phyloP scores from a whole-genome alignment of 345 rosid species.

The Hibiscus syriacus region DNA sequence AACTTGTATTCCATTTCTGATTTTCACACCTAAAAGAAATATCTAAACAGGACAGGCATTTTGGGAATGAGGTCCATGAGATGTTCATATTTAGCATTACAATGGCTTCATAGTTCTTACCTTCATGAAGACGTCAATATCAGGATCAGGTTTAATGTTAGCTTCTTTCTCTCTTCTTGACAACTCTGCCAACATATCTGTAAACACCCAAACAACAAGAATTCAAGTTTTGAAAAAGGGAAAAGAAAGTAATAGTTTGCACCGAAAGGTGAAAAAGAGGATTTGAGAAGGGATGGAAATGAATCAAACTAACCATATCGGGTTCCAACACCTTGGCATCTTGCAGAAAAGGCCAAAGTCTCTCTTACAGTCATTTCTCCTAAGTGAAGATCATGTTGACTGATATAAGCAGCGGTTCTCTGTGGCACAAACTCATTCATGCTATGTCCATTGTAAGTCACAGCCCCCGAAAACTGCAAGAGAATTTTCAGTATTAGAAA shows the following conservation, averaged over 20 bases:
- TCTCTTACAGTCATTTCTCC: conserved; percentile 84
- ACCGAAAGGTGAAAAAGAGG: not conserved
- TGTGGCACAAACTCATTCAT: conserved; percentile 42
- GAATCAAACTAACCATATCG: conserved; percentile 33
- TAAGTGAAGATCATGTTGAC: conserved; percentile 74
- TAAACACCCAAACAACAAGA: not conserved
- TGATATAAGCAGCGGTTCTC: conserved; percentile 39
- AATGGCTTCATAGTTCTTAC: conserved; percentile 24
- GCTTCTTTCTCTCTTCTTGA: conserved; percentile 50
- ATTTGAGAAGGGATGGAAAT: not conserved
- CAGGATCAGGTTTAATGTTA: conserved; percentile 72
- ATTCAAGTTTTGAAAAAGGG: not conserved
- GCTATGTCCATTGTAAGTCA: conserved; percentile 54
- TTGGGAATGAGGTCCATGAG: not conserved
- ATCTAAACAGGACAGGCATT: not conserved
- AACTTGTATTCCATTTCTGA: not conserved
- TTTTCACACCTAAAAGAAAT: too few species aligned
- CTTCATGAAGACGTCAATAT: conserved; percentile 82
- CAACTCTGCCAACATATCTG: conserved; percentile 11
- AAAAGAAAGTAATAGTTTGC: not conserved
- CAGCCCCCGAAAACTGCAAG: conserved; percentile 4
- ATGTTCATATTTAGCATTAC: not conserved
- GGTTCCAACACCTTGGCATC: conserved; percentile 75
- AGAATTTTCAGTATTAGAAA: not conserved
- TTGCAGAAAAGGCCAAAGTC: conserved; percentile 76